These are phyloP conservation scores for Melampsora americana DNA, from an alignment of 1,284 basidiomycete genomes.

Conservation along the genomic window DNA sequence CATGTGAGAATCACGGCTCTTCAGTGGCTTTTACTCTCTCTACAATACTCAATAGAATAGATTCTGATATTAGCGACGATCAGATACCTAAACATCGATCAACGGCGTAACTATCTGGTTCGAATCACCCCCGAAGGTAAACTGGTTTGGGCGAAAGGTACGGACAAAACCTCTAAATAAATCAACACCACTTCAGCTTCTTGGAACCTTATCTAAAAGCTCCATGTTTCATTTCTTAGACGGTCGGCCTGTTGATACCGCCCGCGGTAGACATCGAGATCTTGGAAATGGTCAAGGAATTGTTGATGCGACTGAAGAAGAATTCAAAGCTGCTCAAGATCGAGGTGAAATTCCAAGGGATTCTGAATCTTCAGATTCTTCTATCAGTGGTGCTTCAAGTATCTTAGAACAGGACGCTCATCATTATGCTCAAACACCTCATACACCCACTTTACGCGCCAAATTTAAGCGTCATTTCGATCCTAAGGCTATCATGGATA, in stretches of 20 bases:
- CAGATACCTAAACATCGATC: slow-evolving; percentile 67
- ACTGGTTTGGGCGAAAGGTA: slow-evolving; percentile 64
- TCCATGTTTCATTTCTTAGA: slow-evolving; percentile 53
- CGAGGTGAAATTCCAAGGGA: slow-evolving; percentile 40
- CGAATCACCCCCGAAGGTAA: slow-evolving; percentile 64
- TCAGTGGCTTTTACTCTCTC: neutral
- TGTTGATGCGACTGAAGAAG: slow-evolving; percentile 49
- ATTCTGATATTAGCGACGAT: neutral
- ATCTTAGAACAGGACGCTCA: slow-evolving; percentile 16
- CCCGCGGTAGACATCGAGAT: slow-evolving; percentile 50
- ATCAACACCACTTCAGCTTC: neutral
- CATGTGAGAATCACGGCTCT: slow-evolving; percentile 47
- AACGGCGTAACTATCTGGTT: slow-evolving; percentile 70
- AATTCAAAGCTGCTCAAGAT: slow-evolving; percentile 42
- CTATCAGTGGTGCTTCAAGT: slow-evolving; percentile 1
- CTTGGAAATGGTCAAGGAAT: slow-evolving; percentile 52
- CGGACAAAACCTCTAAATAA: neutral
- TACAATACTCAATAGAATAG: neutral
- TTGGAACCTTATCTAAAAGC: neutral
- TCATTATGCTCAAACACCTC: slow-evolving; percentile 20
- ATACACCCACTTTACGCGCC: neutral
- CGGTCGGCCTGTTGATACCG: slow-evolving; percentile 59
- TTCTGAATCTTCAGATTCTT: slow-evolving; percentile 43
- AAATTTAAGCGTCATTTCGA: slow-evolving; percentile 60
- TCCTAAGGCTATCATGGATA: slow-evolving; percentile 61